Base-by-base conservation (phyloP, 805 yeast genomes). In the Maudiozyma barnettii region DNA sequence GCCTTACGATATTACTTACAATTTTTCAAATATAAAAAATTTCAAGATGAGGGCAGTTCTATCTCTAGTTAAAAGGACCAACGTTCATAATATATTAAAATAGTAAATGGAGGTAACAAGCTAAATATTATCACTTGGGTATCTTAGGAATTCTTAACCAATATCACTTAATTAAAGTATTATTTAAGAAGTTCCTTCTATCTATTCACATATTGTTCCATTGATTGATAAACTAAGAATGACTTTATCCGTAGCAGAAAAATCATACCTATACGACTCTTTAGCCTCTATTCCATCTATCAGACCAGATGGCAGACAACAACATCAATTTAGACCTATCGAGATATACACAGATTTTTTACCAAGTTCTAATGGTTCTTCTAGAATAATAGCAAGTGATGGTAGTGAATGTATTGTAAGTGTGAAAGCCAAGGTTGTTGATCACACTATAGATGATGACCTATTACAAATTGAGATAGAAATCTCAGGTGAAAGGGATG, bases 321-420 rank as follows among this genome's bases (percentile, higher is more conserved):
- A 71, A 13, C 70, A 74, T 49, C 96, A 89, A 63, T 84, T 85
- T 59, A 75, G 97, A 54, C 96, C 97, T 0, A 66, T 93, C 42
- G 95, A 88, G 59, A 85, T 95, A 3, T 79, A 79, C 13, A 79
- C 86, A 7, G 82, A 82, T 44, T 84, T 91, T 56, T 71, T 93
- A 49, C 93, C 95, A 0, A 78, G 82, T 45, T 84, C 96, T 3
- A 87, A 91, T 66, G 99, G 99, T 13, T 89, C 97, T 2, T 84
- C 97, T 0, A 76, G 95, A 67, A 78, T 91, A 18, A 75, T 89
- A 53, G 76, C 88, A 31, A 75, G 84, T 43, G 98, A 91, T 64
- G 98, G 99, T 20, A 79, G 88, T 51, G 98, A 93, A 66, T 88
- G 96, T 57, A 82, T 93, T 31, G 91, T 88, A 5, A 93, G 97